These are phyloP conservation scores for Kuraishia hungarica DNA, from an alignment of 805 yeast species.

Conservation along the genomic window DNA sequence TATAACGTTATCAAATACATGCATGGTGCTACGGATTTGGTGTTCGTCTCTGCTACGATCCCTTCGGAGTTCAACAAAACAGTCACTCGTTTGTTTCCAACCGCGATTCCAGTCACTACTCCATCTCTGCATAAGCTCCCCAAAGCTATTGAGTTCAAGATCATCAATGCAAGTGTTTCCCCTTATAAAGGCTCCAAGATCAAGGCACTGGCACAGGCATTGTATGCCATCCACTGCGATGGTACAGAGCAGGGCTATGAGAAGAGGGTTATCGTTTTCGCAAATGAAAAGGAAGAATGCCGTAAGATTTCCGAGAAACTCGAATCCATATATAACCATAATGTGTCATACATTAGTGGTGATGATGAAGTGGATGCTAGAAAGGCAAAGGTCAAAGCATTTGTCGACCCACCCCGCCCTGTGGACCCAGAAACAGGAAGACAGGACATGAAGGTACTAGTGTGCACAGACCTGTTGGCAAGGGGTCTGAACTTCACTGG, in stretches of 20 bases:
- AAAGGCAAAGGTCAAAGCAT: slow-evolving; percentile 43
- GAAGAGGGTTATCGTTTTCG: slow-evolving; percentile 79
- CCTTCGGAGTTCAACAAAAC: slow-evolving; percentile 68
- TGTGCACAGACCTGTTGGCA: slow-evolving; percentile 84
- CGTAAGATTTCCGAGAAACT: slow-evolving; percentile 48
- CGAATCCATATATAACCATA: slow-evolving; percentile 39
- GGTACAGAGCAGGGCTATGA: slow-evolving; percentile 70
- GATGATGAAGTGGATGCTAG: slow-evolving; percentile 57
- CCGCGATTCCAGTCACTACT: slow-evolving; percentile 58
- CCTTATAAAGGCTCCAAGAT: slow-evolving; percentile 83
- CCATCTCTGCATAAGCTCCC: slow-evolving; percentile 86
- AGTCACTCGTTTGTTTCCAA: slow-evolving; percentile 53
- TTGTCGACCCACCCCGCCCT: slow-evolving; percentile 50
- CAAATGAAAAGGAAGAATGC: slow-evolving; percentile 64
- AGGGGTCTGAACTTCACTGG: slow-evolving; percentile 84
- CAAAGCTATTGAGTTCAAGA: slow-evolving; percentile 56
- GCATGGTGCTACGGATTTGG: slow-evolving; percentile 47
- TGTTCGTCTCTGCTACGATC: slow-evolving; percentile 86
- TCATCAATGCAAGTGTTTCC: slow-evolving; percentile 64
- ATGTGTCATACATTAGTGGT: slow-evolving; percentile 61
- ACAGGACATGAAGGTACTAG: slow-evolving; percentile 51
- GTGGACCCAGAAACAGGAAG: slow-evolving; percentile 19
- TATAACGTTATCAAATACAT: slow-evolving; percentile 40
- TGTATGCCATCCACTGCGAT: slow-evolving; percentile 79
- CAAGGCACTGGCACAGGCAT: slow-evolving; percentile 80